Conservation (phyloP, 2,329 filamentous ascomycete genomes). For the Colletotrichum euphorbiae region DNA sequence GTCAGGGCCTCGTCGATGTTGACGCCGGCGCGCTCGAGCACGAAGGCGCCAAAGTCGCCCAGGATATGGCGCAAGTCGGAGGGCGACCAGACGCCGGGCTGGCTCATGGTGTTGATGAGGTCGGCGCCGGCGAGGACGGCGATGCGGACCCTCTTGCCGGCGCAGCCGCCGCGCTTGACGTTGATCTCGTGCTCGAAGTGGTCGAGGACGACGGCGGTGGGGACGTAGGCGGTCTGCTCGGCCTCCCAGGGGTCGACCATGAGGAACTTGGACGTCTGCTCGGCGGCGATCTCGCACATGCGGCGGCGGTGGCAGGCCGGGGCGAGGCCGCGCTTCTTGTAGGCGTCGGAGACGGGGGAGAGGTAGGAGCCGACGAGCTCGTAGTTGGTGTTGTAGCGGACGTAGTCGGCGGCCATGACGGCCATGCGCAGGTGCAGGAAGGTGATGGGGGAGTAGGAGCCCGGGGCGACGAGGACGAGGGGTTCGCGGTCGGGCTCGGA, state of each 20-base stretch:
- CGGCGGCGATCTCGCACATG: slow-evolving; percentile 88
- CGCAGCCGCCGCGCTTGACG: slow-evolving; percentile 79
- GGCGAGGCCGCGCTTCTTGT: slow-evolving; percentile 85
- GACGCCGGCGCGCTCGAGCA: slow-evolving; percentile 88
- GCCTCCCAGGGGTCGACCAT: slow-evolving; percentile 94
- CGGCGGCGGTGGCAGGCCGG: slow-evolving; percentile 78
- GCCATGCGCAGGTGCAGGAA: slow-evolving; percentile 89
- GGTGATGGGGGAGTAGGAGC: slow-evolving; percentile 79
- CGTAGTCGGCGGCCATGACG: slow-evolving; percentile 86
- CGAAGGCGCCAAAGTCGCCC: slow-evolving; percentile 83
- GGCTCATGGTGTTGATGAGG: slow-evolving; percentile 79
- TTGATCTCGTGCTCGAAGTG: slow-evolving; percentile 95
- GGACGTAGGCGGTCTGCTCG: slow-evolving; percentile 84
- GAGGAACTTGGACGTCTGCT: slow-evolving; percentile 80
- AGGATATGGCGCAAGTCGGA: slow-evolving; percentile 91
- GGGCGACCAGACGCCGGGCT: slow-evolving; percentile 82
- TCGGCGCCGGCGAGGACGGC: slow-evolving; percentile 85
- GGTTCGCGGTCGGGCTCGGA: slow-evolving; percentile 68
- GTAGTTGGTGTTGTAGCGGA: slow-evolving; percentile 76
- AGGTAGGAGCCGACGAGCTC: slow-evolving; percentile 90
- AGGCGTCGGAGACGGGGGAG: slow-evolving; percentile 74
- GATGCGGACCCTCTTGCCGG: slow-evolving; percentile 77
- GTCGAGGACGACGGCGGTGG: slow-evolving; percentile 89
- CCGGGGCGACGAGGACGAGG: slow-evolving; percentile 76
- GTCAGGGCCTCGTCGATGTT: slow-evolving; percentile 89